These are phyloP conservation scores for Mycena galopus DNA, from an alignment of 768 basidiomycete genomes.

Conservation along the genomic window DNA sequence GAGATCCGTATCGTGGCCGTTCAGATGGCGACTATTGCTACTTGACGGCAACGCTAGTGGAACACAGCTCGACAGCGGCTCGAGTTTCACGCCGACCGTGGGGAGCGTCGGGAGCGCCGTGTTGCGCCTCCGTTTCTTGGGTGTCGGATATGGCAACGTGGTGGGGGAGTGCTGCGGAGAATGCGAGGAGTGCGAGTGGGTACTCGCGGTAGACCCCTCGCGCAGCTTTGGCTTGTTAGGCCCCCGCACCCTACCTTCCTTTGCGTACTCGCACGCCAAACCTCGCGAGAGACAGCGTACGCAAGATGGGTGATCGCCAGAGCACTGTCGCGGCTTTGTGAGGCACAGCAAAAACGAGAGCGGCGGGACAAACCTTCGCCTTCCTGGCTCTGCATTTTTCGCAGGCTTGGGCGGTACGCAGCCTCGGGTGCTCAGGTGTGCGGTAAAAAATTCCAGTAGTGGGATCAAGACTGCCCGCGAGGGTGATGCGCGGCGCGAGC, in stretches of 20 bases:
- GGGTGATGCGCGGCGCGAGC: slow-evolving; percentile 41
- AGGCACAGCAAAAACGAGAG: background rate
- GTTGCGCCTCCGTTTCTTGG: background rate
- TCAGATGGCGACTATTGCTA: background rate
- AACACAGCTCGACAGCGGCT: slow-evolving; percentile 7
- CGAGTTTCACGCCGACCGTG: slow-evolving; percentile 1
- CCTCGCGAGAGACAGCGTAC: slow-evolving; percentile 72
- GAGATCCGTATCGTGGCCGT: background rate
- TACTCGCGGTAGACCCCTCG: background rate
- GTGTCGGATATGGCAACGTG: background rate
- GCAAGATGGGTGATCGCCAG: slow-evolving; percentile 78
- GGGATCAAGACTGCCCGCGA: slow-evolving; percentile 75
- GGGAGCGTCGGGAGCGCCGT: background rate
- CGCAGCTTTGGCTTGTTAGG: slow-evolving; percentile 66
- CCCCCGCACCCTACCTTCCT: slow-evolving; percentile 74
- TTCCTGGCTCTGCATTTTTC: slow-evolving; percentile 81
- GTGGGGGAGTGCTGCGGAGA: slow-evolving; percentile 32
- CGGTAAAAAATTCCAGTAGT: slow-evolving; percentile 76
- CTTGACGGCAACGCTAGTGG: slow-evolving; percentile 7
- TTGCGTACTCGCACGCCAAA: slow-evolving; percentile 74
- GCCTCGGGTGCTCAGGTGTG: slow-evolving; percentile 71
- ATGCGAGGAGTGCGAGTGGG: slow-evolving; percentile 35
- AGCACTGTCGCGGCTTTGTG: slow-evolving; percentile 62
- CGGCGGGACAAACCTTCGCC: slow-evolving; percentile 66
- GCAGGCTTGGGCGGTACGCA: slow-evolving; percentile 81